phyloP scores from a whole-genome alignment of 1,284 basidiomycete genomes.

The Pseudozyma tsukubaensis region DNA sequence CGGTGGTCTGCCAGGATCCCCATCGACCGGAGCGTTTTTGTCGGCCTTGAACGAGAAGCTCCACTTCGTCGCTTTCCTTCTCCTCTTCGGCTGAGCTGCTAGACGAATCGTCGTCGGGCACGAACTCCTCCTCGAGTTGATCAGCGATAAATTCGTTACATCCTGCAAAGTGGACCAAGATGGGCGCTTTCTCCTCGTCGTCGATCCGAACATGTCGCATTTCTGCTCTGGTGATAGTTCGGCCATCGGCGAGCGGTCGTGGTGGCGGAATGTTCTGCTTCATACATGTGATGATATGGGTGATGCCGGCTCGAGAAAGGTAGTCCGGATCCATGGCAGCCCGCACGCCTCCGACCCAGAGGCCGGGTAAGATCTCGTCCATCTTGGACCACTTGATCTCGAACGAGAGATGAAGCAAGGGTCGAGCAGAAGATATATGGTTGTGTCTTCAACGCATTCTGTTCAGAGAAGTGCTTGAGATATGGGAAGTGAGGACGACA shows the following conservation, averaged over 20 bases:
- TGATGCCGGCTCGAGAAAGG: conserved; percentile 54
- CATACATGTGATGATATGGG: conserved; percentile 60
- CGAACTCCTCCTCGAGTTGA: conserved; percentile 56
- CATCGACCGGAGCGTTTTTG: conserved; percentile 39
- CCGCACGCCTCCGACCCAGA: conserved; percentile 61
- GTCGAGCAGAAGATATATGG: too few relatives aligned
- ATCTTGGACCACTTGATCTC: conserved; percentile 21
- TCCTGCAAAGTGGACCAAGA: conserved; percentile 66
- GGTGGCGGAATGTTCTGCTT: conserved; percentile 54
- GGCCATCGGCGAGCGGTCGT: conserved; percentile 35
- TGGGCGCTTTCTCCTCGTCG: conserved; percentile 68
- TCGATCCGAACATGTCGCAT: conserved; percentile 67
- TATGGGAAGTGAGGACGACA: too few relatives aligned
- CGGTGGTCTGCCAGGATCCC: conserved; percentile 54
- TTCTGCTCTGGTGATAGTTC: conserved; percentile 46
- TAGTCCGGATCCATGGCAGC: conserved; percentile 57
- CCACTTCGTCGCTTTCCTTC: conserved; percentile 12
- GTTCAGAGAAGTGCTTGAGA: too few relatives aligned
- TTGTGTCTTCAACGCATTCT: too few relatives aligned
- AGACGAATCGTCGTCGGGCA: conserved; percentile 19
- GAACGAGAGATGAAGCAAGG: not conserved
- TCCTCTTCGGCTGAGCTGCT: not conserved
- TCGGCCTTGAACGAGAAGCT: conserved; percentile 35
- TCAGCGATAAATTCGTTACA: conserved; percentile 63
- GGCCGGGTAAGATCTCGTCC: conserved; percentile 62